Percentiles rank a stretch among this genome's conserved stretches.
These are phyloP conservation scores for Russula emetica DNA, from an alignment of 768 basidiomycete species.

Conservation along the genomic window DNA sequence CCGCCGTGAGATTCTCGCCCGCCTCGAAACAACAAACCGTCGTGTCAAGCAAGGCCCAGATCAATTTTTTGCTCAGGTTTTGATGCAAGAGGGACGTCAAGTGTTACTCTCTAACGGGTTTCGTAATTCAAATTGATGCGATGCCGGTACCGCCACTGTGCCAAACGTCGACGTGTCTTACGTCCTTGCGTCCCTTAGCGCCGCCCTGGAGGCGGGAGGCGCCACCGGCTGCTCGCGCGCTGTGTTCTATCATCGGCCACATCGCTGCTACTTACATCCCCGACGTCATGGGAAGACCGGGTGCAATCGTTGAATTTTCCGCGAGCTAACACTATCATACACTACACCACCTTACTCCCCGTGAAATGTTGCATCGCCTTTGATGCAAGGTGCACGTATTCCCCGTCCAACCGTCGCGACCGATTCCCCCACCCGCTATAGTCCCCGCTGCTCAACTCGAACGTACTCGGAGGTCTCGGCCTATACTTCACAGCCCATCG, in stretches of 20 bases:
- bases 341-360: no score
- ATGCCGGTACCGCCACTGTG: not conserved
- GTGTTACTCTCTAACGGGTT: not conserved
- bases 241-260: not conserved
- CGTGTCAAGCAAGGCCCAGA: no score
- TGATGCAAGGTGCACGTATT: not conserved
- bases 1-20: no score
- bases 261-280: not conserved
- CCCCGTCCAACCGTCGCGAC: not conserved
- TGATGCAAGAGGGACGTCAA: not conserved
- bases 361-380: not conserved
- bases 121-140: not conserved
- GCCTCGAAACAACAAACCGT: no score
- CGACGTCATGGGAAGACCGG: not conserved
- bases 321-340: not conserved
- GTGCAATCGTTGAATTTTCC: not conserved
- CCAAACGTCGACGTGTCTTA: not conserved
- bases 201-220: not conserved
- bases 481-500: conserved; percentile 34
- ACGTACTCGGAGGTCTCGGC: not conserved
- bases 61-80: no score
- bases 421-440: not conserved
- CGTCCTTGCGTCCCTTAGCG: not conserved
- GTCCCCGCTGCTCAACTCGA: not conserved
- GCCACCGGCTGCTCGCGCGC: not conserved